phyloP scores from a whole-genome alignment of 148 eudicot genomes.

The Vaccinium corymbosum region DNA sequence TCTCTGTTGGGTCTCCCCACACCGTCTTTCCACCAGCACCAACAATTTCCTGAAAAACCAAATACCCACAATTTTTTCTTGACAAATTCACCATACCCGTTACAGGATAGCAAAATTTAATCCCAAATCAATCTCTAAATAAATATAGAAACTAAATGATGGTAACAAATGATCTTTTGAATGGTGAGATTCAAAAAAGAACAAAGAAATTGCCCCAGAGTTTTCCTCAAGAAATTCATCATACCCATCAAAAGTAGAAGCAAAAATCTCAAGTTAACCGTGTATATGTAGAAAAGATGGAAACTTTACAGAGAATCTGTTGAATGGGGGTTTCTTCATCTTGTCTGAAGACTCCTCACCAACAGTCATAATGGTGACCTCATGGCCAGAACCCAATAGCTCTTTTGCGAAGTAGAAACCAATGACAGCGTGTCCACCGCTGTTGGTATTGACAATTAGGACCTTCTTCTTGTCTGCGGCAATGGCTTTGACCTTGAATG shows the following conservation, averaged over 20 bases:
- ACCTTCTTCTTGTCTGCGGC: slow-evolving; percentile 66
- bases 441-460: slow-evolving; percentile 72
- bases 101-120: neutral
- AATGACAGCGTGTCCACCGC: slow-evolving; percentile 93
- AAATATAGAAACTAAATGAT: neutral
- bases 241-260: neutral
- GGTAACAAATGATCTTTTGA: neutral
- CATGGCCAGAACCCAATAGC: slow-evolving; percentile 76
- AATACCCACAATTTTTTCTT: slow-evolving; percentile 7
- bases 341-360: slow-evolving; percentile 89
- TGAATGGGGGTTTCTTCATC: slow-evolving; percentile 97
- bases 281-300: neutral
- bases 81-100: neutral
- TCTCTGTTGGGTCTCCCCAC: slow-evolving; percentile 82
- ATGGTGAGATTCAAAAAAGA: neutral
- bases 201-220: neutral
- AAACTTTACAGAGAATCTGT: slow-evolving; percentile 65
- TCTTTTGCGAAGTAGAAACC: slow-evolving; percentile 93
- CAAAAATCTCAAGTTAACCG: neutral
- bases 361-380: slow-evolving; percentile 77
- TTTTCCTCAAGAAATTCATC: neutral
- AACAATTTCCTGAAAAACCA: slow-evolving; percentile 64
- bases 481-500: slow-evolving; percentile 36
- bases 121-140: neutral
- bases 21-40: slow-evolving; percentile 82